A percentile compares a stretch with the other conserved stretches of the same genome.
phyloP scores from a whole-genome alignment of 2,329 filamentous ascomycete species.

The Pseudogymnoascus sp. region DNA sequence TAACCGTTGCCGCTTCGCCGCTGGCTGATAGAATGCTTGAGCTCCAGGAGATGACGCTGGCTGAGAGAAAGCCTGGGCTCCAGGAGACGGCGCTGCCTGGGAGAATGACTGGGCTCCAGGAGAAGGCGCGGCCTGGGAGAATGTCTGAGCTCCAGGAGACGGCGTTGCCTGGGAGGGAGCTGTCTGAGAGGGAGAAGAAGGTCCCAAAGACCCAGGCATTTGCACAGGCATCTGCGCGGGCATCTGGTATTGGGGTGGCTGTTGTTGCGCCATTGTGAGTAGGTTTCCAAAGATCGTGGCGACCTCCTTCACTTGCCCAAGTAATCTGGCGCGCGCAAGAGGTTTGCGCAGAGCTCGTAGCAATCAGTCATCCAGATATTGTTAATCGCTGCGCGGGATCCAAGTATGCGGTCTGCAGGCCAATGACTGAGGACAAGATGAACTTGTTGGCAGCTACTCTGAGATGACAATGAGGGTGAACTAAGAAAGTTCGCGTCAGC shows the following conservation, averaged over 20 bases:
- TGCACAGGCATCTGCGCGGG: conserved; percentile 15
- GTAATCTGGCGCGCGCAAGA: background rate
- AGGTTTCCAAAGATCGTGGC: conserved; percentile 5
- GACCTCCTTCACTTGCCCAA: background rate
- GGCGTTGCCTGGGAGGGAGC: conserved; percentile 35
- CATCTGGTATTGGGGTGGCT: conserved; percentile 21
- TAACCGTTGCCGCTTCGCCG: conserved; percentile 64
- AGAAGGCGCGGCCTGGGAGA: conserved; percentile 51
- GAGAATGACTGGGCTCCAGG: conserved; percentile 48
- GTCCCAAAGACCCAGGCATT: conserved; percentile 38
- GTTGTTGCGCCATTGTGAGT: conserved; percentile 29
- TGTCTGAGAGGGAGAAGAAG: conserved; percentile 53
- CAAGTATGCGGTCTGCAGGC: background rate
- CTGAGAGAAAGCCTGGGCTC: conserved; percentile 49
- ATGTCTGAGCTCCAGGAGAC: conserved; percentile 50
- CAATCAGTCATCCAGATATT: background rate
- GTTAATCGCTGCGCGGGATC: background rate
- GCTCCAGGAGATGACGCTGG: conserved; percentile 53
- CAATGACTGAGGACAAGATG: background rate
- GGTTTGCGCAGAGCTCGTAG: background rate
- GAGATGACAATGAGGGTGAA: background rate
- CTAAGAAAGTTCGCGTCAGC: background rate
- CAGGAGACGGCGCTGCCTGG: conserved; percentile 49
- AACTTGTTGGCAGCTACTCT: background rate
- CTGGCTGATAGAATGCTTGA: conserved; percentile 52